These are phyloP conservation scores for Dichomitus squalens DNA, from an alignment of 1,284 basidiomycete species.

Conservation along the genomic window DNA sequence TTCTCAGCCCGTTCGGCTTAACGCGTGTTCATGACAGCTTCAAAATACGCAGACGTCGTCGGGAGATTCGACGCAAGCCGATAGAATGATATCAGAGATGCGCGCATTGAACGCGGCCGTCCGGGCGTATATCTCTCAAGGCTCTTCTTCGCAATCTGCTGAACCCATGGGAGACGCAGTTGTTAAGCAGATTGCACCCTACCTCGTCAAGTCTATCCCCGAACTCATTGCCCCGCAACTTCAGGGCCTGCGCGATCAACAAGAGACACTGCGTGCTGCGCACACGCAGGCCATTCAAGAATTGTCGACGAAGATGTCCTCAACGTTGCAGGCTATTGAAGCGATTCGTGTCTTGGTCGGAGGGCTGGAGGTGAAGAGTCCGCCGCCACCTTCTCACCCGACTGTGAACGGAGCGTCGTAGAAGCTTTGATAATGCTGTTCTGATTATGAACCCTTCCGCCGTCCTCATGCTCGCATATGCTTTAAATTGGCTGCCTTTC, in stretches of 20 bases:
- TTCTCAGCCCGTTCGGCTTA: neutral
- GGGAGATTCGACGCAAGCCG: constrained; percentile 12
- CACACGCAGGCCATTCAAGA: constrained; percentile 13
- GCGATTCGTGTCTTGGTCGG: constrained; percentile 10
- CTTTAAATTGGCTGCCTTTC: neutral
- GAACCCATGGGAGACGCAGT: constrained; percentile 8
- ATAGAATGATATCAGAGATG: constrained; percentile 21
- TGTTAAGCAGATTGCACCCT: constrained; percentile 11
- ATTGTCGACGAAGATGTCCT: constrained; percentile 14
- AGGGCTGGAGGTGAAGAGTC: neutral
- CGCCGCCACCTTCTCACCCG: neutral
- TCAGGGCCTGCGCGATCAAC: constrained; percentile 12
- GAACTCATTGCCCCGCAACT: constrained; percentile 14
- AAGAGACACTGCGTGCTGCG: constrained; percentile 10
- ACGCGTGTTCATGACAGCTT: neutral
- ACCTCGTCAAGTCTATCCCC: constrained; percentile 13
- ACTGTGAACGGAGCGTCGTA: neutral
- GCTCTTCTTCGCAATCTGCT: constrained; percentile 2
- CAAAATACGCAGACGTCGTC: constrained; percentile 6
- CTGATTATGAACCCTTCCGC: neutral
- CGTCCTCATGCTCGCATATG: neutral
- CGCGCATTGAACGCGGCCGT: constrained; percentile 23
- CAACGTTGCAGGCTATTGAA: constrained; percentile 12
- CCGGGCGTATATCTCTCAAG: constrained; percentile 14
- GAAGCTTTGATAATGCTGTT: neutral